These are phyloP conservation scores for Kwoniella shandongensis DNA, from an alignment of 768 basidiomycete genomes.

Conservation along the genomic window DNA sequence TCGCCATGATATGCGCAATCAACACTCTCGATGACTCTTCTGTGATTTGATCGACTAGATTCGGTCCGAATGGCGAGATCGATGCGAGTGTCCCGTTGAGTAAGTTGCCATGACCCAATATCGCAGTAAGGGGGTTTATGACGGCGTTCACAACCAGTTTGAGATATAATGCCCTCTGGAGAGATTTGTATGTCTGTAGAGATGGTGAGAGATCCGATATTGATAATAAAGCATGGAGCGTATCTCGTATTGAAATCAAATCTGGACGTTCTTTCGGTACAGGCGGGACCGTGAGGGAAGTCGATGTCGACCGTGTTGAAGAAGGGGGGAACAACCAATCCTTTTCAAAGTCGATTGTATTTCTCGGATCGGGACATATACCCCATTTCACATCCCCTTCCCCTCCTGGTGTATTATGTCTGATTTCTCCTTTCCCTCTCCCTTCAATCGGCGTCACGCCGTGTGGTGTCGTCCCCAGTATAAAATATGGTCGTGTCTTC, in stretches of 20 bases:
- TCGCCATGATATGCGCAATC: slow-evolving; percentile 46
- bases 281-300: slow-evolving; percentile 20
- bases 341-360: slow-evolving; percentile 34
- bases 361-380: slow-evolving; percentile 62
- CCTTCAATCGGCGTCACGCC: slow-evolving; percentile 60
- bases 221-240: slow-evolving; percentile 65
- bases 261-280: slow-evolving; percentile 37
- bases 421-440: slow-evolving; percentile 24
- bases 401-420: slow-evolving; percentile 6
- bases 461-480: slow-evolving; percentile 79
- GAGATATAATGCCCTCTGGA: slow-evolving; percentile 70
- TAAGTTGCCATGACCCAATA: slow-evolving; percentile 62
- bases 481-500: slow-evolving; percentile 73
- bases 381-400: slow-evolving; percentile 71
- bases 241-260: slow-evolving; percentile 67
- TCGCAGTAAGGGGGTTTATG: slow-evolving; percentile 81
- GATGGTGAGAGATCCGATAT: slow-evolving; percentile 61
- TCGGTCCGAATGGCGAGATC: not conserved
- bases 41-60: slow-evolving; percentile 52
- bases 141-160: slow-evolving; percentile 79
- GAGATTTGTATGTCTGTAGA: slow-evolving; percentile 66
- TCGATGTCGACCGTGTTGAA: not conserved
- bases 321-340: slow-evolving; percentile 27
- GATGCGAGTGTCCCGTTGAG: slow-evolving; percentile 69
- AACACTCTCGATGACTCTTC: slow-evolving; percentile 70